Conservation (phyloP, 768 basidiomycete species). For the Pulveroboletus sp. region DNA sequence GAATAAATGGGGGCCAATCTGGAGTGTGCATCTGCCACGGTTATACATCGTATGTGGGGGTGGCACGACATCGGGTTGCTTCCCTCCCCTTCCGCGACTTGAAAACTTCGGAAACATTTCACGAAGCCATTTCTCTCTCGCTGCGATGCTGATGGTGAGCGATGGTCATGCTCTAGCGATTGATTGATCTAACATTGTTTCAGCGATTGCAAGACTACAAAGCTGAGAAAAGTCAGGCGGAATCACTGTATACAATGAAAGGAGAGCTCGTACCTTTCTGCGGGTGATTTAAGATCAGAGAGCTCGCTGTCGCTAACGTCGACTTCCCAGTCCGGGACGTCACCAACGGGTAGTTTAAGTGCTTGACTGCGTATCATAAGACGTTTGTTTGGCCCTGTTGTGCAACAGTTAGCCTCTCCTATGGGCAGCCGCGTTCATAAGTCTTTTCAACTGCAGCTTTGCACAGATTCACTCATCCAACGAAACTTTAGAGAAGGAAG, state of each 20-base stretch:
- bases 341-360: slow-evolving; percentile 52
- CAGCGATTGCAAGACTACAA: slow-evolving; percentile 62
- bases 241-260: neutral
- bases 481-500: slow-evolving; percentile 57
- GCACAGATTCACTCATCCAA: slow-evolving; percentile 2
- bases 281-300: slow-evolving; percentile 41
- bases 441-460: slow-evolving; percentile 31
- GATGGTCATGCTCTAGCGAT: slow-evolving; percentile 10
- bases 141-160: slow-evolving; percentile 35
- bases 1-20: slow-evolving; percentile 76
- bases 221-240: slow-evolving; percentile 37
- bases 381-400: slow-evolving; percentile 28
- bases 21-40: slow-evolving; percentile 66
- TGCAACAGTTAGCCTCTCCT: neutral
- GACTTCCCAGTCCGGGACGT: slow-evolving; percentile 59
- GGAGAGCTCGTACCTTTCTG: slow-evolving; percentile 50
- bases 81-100: slow-evolving; percentile 57
- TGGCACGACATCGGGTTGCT: slow-evolving; percentile 48
- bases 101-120: slow-evolving; percentile 70
- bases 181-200: slow-evolving; percentile 54
- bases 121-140: slow-evolving; percentile 69
- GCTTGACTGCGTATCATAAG: slow-evolving; percentile 28
- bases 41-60: slow-evolving; percentile 67
- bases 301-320: slow-evolving; percentile 42
- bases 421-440: slow-evolving; percentile 59